Conservation (phyloP, 1,284 basidiomycete species). For the Apiotrichum montevideense region DNA sequence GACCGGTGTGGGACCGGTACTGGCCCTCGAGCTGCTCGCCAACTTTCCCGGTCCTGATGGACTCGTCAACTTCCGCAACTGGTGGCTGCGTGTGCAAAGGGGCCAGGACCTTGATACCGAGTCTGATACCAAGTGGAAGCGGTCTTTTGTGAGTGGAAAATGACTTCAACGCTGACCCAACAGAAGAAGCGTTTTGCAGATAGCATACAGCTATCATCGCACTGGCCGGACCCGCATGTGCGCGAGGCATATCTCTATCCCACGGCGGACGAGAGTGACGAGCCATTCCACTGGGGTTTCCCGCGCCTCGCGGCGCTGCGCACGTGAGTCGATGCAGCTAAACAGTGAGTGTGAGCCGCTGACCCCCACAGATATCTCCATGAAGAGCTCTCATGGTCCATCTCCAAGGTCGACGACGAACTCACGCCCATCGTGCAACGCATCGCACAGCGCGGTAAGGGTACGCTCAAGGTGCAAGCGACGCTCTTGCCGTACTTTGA, state of each 20-base stretch:
- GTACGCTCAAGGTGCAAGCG: conserved; percentile 57
- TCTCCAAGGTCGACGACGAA: conserved; percentile 82
- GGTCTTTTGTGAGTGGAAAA: conserved; percentile 65
- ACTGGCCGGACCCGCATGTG: conserved; percentile 89
- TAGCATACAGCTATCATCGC: conserved; percentile 60
- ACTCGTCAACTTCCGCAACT: conserved; percentile 77
- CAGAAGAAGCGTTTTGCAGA: conserved; percentile 86
- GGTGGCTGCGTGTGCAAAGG: conserved; percentile 93
- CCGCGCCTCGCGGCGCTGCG: conserved; percentile 89
- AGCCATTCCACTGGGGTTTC: conserved; percentile 94
- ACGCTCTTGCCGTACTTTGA: conserved; percentile 56
- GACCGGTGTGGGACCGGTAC: conserved; percentile 89
- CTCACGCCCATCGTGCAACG: conserved; percentile 89
- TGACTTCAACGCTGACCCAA: background rate
- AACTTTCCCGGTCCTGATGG: conserved; percentile 84
- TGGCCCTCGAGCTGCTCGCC: conserved; percentile 88
- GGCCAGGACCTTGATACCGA: conserved; percentile 74
- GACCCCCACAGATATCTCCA: conserved; percentile 61
- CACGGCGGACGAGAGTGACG: conserved; percentile 79
- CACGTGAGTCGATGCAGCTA: conserved; percentile 52
- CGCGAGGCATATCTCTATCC: conserved; percentile 90
- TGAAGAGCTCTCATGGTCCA: conserved; percentile 79
- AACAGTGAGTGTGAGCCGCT: background rate
- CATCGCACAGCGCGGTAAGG: conserved; percentile 67
- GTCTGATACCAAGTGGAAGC: conserved; percentile 66